A percentile compares a stretch with the other conserved stretches of the same genome.
Conservation (phyloP, 257 asterid genomes). For the Solanum paucissectum region DNA sequence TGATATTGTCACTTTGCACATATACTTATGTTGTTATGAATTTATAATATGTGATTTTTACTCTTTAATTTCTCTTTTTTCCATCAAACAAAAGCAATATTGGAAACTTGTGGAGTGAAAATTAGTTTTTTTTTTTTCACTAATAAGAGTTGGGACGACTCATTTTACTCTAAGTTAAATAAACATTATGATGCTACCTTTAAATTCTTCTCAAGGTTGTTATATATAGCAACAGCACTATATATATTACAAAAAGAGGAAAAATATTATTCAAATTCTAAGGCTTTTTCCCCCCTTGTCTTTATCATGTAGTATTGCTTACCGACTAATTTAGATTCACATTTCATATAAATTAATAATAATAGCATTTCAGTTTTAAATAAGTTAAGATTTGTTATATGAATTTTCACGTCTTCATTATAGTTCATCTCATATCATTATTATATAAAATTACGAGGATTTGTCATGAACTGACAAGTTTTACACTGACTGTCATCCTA, state of each 20-base stretch:
- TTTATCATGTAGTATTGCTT: background rate
- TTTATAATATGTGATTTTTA: background rate
- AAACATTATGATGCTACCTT: background rate
- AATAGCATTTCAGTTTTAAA: accelerated
- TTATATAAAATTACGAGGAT: too few species aligned
- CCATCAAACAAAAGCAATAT: background rate
- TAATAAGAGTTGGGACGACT: background rate
- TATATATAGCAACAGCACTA: background rate
- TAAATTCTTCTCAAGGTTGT: background rate
- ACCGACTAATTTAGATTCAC: background rate
- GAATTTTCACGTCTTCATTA: background rate
- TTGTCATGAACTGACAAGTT: accelerated
- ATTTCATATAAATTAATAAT: background rate
- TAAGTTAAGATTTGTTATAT: accelerated
- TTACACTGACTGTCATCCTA: background rate
- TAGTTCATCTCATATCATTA: too few species aligned
- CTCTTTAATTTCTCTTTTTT: background rate
- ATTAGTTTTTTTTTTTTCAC: background rate
- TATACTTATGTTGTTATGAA: background rate
- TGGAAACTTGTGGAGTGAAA: background rate
- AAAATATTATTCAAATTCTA: background rate
- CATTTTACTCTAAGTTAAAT: background rate
- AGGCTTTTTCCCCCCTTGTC: background rate
- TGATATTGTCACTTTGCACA: background rate
- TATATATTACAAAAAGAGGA: too few species aligned